Evolutionary conservation across 768 basidiomycete genomes (phyloP), one percentile per base, ranked within the genome.

Genomic region (Rhizopogon sp.): DNA sequence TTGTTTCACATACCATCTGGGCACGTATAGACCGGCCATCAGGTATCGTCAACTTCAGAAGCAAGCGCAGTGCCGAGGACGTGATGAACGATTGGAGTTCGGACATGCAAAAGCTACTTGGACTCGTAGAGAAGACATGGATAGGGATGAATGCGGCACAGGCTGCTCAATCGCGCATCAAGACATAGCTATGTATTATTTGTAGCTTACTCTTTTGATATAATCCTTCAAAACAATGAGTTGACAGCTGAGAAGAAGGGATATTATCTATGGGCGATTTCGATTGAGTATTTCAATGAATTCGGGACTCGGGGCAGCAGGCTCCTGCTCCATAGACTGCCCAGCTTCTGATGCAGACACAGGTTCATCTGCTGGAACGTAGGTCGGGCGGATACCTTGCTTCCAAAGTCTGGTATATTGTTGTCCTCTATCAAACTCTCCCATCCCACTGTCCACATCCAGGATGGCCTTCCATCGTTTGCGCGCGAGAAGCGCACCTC

Each of bases 81-180:
- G 87, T 93, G 5, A 88, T 99, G 87, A 98, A 98, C 66, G 92
- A 93, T 58, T 99, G 97, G 96, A 95, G 93, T 71, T 90, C 86
- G 20, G 95, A 98, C 65, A 93, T 99, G 82, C 90, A 88, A 64
- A 93, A 89, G 73, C 74, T 99, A 64, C 77, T 99, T 57, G 82
- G 88, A 16, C 72, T 97, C 41, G 90, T 94, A 13, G 97, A 99
- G 75, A 98, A 98, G 82, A 93, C 93, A n/a, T 97, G 95, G 91
- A 93, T 93, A 91, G 88, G 88, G 39, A 87, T 93, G 81, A 93
- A 93, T 60, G 90, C 91, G 35, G 90, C 91, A 10, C 82, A 90
- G 67, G 90, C 91, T 45, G 90, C 90, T 20, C 88, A 90, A 61
- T 83, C 88, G 49, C 77, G 84, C 56, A 74, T 75, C 58, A 80